These are phyloP conservation scores for Ceratobasidium theobromae DNA, from an alignment of 1,284 basidiomycete genomes.

Conservation along the genomic window DNA sequence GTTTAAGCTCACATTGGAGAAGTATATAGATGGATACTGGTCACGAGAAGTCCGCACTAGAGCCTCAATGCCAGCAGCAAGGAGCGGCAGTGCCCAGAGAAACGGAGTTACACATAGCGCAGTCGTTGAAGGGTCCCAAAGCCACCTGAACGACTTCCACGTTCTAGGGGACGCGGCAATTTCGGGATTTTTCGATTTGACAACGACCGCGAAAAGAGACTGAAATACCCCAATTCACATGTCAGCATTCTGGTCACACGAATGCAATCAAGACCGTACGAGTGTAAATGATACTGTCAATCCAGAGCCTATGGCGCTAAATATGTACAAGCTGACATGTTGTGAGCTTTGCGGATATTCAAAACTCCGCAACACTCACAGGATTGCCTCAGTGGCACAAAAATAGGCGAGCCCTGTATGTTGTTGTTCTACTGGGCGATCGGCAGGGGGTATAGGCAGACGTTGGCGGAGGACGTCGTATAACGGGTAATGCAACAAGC, in stretches of 20 bases:
- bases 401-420: constrained; percentile 18
- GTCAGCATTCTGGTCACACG: background rate
- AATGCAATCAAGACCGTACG: background rate
- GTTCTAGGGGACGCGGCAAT: background rate
- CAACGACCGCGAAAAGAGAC: constrained; percentile 20
- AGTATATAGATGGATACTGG: constrained; percentile 19
- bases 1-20: constrained; percentile 3
- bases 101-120: constrained; percentile 13
- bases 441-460: constrained; percentile 2
- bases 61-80: background rate
- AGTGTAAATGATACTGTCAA: constrained; percentile 22
- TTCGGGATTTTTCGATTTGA: constrained; percentile 8
- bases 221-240: background rate
- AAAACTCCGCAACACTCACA: background rate
- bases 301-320: constrained; percentile 13
- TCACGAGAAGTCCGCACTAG: constrained; percentile 1
- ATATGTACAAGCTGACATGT: constrained; percentile 8
- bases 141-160: constrained; percentile 20
- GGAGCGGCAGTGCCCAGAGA: constrained; percentile 8
- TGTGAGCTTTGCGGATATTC: background rate
- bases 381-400: constrained; percentile 4
- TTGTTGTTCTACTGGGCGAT: constrained; percentile 18
- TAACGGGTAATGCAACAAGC: constrained; percentile 13
- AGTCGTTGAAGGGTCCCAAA: constrained; percentile 16
- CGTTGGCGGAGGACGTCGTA: constrained; percentile 4